Conservation (phyloP, 306 rosid genomes). For the Mucuna pruriens region DNA sequence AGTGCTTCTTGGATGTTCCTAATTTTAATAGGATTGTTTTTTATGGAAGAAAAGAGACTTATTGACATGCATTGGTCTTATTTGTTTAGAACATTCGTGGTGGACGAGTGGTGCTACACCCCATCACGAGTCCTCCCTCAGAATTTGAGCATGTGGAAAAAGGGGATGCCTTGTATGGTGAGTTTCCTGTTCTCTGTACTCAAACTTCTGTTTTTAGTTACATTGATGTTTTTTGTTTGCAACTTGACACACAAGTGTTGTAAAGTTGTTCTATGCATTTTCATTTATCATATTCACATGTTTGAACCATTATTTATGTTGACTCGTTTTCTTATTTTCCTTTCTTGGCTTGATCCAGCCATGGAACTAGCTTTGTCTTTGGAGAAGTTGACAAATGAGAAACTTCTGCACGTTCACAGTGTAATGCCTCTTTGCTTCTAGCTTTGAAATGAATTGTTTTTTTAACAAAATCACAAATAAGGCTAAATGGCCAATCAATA, state of each 20-base stretch:
- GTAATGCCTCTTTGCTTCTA: constrained; percentile 43
- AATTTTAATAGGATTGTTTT: not conserved
- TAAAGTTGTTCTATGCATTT: not conserved
- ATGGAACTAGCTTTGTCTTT: constrained; percentile 62
- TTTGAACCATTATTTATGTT: not conserved
- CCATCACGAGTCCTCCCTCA: constrained; percentile 52
- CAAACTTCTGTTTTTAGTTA: not conserved
- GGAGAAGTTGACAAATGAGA: constrained; percentile 60
- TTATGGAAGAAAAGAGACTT: not conserved
- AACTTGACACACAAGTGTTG: not conserved
- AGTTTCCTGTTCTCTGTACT: constrained; percentile 20
- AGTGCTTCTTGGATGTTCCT: not conserved
- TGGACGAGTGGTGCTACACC: constrained; percentile 54
- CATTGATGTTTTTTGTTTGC: not conserved
- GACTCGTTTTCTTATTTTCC: not conserved
- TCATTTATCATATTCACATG: not conserved
- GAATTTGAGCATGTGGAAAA: constrained; percentile 64
- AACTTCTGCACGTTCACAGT: constrained; percentile 52
- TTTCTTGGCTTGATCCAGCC: constrained; percentile 37
- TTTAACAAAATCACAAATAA: not conserved
- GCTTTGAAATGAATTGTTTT: not conserved
- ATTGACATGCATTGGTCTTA: not conserved
- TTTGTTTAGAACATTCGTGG: constrained; percentile 60
- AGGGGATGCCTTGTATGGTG: constrained; percentile 72
- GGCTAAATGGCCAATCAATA: not conserved